Evolutionary conservation across 441 rosid species (phyloP).

Genomic region (Sinapis alba): DNA sequence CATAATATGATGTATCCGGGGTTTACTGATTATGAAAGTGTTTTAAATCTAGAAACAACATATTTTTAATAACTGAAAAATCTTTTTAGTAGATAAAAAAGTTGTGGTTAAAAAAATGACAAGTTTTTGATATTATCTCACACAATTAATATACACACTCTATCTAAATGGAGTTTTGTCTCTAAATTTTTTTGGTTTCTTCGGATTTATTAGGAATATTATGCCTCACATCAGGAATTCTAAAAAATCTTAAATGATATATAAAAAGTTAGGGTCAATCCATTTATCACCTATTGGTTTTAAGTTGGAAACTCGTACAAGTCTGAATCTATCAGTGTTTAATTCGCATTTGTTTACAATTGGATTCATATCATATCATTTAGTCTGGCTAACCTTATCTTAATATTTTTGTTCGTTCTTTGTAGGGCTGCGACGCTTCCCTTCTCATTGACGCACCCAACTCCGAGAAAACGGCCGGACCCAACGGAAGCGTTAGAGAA

Average conservation of each 20-base stretch:
- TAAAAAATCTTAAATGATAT: too few relatives aligned
- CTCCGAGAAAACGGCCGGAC: slow-evolving; percentile 66
- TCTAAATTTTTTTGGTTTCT: too few relatives aligned
- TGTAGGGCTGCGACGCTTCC: slow-evolving; percentile 78
- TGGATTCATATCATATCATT: neutral
- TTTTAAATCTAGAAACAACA: neutral
- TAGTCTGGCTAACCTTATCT: neutral
- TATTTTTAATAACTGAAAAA: neutral
- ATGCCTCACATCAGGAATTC: too few relatives aligned
- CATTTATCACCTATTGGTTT: too few relatives aligned
- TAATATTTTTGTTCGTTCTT: neutral
- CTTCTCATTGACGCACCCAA: slow-evolving; percentile 57
- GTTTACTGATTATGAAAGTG: neutral
- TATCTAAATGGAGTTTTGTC: too few relatives aligned
- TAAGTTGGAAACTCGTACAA: too few relatives aligned
- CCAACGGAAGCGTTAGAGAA: slow-evolving; percentile 68
- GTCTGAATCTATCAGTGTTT: too few relatives aligned
- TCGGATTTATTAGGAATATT: too few relatives aligned
- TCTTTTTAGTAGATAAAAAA: neutral
- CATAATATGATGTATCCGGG: neutral
- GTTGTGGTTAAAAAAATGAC: neutral
- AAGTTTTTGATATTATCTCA: neutral
- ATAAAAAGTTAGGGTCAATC: too few relatives aligned
- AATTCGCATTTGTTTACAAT: too few relatives aligned
- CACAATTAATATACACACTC: neutral